phyloP scores from a whole-genome alignment of 2,329 filamentous ascomycete species.

The Alternaria rosae region DNA sequence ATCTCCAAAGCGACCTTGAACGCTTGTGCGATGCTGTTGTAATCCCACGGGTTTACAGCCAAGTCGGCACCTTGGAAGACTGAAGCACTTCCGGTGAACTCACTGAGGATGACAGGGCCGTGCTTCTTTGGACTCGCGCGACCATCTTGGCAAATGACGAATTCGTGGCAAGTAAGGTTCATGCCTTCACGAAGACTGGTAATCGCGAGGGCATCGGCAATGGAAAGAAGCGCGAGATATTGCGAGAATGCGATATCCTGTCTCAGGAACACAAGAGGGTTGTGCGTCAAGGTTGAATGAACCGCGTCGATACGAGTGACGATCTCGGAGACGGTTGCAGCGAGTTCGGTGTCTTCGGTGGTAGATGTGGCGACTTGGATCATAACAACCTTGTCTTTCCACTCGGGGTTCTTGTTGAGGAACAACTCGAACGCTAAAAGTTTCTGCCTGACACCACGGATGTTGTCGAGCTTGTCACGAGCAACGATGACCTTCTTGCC shows the following conservation, averaged over 20 bases:
- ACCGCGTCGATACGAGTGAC: slow-evolving; percentile 92
- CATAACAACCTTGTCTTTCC: slow-evolving; percentile 84
- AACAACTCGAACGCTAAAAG: slow-evolving; percentile 91
- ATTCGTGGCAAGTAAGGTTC: slow-evolving; percentile 96
- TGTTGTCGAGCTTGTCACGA: slow-evolving; percentile 90
- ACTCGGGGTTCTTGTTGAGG: slow-evolving; percentile 90
- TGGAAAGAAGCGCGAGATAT: slow-evolving; percentile 88
- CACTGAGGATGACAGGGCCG: slow-evolving; percentile 88
- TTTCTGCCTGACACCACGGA: slow-evolving; percentile 93
- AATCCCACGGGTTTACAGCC: slow-evolving; percentile 94
- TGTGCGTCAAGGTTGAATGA: slow-evolving; percentile 89
- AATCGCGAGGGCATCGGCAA: slow-evolving; percentile 92
- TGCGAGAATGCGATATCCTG: slow-evolving; percentile 94
- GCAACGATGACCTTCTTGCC: slow-evolving; percentile 92
- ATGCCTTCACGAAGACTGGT: slow-evolving; percentile 95
- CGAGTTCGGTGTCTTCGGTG: slow-evolving; percentile 85
- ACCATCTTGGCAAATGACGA: slow-evolving; percentile 90
- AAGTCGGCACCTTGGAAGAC: slow-evolving; percentile 83
- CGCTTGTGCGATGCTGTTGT: slow-evolving; percentile 83
- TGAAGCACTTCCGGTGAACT: slow-evolving; percentile 91
- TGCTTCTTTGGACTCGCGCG: slow-evolving; percentile 75
- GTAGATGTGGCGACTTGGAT: slow-evolving; percentile 94
- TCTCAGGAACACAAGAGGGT: slow-evolving; percentile 91
- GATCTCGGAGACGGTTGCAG: slow-evolving; percentile 89
- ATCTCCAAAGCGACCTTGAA: slow-evolving; percentile 87